Evolutionary conservation across 2,329 filamentous ascomycete genomes (phyloP), one percentile per base, ranked within the genome.

Genomic region (Huntiella bhutanensis): DNA sequence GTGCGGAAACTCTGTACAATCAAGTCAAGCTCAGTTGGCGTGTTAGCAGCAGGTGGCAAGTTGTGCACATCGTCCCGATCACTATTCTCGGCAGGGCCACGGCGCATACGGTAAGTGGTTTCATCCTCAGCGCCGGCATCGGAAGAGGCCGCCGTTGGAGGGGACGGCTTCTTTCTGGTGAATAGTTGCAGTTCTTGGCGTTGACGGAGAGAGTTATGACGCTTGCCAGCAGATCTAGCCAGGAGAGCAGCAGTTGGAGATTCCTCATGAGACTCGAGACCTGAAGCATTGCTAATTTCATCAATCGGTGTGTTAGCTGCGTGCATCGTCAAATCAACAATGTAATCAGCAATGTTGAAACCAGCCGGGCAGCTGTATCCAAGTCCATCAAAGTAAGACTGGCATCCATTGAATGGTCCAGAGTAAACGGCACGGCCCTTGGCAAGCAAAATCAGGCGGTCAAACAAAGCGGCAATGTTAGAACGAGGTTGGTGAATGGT

Each of bases 301-400:
- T 40, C 22, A 6, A 34, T 64, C 5, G 71, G 65, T 15, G 68
- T 72, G 39, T 70, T 68, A 49, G 82, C 75, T 17, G 86, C 87
- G 59, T 98, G 91, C 88, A 98, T 96, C 0, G 91, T 96, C 36
- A 98, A 70, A 59, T 98, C 91, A 28, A 98, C 87, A 4, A 98
- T 73, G 57, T 95, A 98, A 60, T 98, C 91, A 3, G 91, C 91
- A 61, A 98, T 96, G 57, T 98, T 98, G 71, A 96, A 98, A 2
- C 92, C 92, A 17, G 87, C 81, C 8, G 91, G 91, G 57, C 92
- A 98, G 42, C 82, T 69, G 60, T 95, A 98, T 38, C 91, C 92
- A 51, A 94, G 79, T 41, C 77, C 72, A 57, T 95, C 85, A 55
- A 98, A 98, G 59, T 95, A 98, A 15, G 75, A 68, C 59, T 98